Base-by-base conservation (phyloP, 257 asterid species). In the Solanum arcanum region DNA sequence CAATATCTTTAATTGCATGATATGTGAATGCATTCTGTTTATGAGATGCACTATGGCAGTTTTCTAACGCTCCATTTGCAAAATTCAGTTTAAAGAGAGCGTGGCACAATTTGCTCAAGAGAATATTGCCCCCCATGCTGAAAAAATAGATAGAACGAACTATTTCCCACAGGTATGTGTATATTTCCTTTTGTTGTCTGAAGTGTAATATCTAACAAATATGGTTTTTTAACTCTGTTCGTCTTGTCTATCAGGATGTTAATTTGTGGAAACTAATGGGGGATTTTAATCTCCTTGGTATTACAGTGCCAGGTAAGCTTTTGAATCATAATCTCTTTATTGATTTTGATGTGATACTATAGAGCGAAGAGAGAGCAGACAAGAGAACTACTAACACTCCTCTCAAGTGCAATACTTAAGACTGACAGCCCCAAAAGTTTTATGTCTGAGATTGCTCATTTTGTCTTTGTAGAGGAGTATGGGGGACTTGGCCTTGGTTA, bases 401-500 rank as follows among this genome's bases (percentile, higher is more conserved):
- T 47, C 18, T 47, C 13, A 37, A 80, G 42, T 27, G 85, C 68
- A 47, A 80, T 78, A 46, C 59, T 46, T 4, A n/a, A 8, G 14
- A 56, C 5, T 27, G 84, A 46, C 41, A 78, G 64, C 9, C 69
- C 20, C 27, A 31, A 49, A 81, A 47, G 66, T 42, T 83, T 88
- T 5, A 37, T 76, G 59, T 87, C 88, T 86, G 42, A 85, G 69
- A 86, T 46, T 75, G 83, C 70, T 33, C 42, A 7, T 83, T 90
- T 76, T 64, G 77, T 33, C 74, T 70, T 41, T 87, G 87, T 91
- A 96, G 99, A 93, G 95, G 97, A 96, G 91, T 96, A 95, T 90
- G 99, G 99, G 88, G 99, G 99, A 72, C 98, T 97, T 84, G 99
- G 99, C 90, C 98, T 97, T 72, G 99, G 99, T 87, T 97, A 97